phyloP scores from a whole-genome alignment of 345 rosid species.

The Psidium friedrichsthalianum region DNA sequence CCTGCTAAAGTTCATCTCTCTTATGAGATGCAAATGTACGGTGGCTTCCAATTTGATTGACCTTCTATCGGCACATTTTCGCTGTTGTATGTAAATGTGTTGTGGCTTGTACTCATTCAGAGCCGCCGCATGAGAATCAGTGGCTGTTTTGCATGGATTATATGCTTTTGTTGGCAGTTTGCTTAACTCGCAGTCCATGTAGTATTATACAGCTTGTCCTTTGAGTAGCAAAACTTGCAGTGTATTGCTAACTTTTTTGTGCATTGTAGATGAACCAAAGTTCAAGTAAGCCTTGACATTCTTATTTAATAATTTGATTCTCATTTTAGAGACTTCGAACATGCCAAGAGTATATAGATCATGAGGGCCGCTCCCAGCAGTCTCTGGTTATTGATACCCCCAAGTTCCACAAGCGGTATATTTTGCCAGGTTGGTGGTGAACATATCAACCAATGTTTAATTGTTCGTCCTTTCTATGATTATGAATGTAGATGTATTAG shows the following conservation, averaged over 20 bases:
- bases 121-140: neutral
- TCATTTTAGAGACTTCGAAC: conserved; percentile 62
- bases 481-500: neutral
- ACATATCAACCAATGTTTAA: neutral
- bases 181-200: neutral
- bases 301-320: neutral
- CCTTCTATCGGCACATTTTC: neutral
- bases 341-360: conserved; percentile 82
- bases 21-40: neutral
- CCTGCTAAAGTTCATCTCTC: neutral
- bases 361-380: conserved; percentile 77
- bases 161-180: neutral
- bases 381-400: conserved; percentile 72
- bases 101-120: neutral
- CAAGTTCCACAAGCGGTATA: conserved; percentile 77
- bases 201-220: neutral
- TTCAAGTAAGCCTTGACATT: neutral
- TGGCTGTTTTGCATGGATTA: neutral
- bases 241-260: neutral
- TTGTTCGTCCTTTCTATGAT: neutral
- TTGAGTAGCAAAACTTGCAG: neutral
- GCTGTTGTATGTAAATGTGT: neutral
- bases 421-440: conserved; percentile 37
- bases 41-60: neutral
- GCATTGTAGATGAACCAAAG: neutral